Base-by-base conservation (phyloP, 1,284 basidiomycete genomes). In the Ganoderma lingzhi region DNA sequence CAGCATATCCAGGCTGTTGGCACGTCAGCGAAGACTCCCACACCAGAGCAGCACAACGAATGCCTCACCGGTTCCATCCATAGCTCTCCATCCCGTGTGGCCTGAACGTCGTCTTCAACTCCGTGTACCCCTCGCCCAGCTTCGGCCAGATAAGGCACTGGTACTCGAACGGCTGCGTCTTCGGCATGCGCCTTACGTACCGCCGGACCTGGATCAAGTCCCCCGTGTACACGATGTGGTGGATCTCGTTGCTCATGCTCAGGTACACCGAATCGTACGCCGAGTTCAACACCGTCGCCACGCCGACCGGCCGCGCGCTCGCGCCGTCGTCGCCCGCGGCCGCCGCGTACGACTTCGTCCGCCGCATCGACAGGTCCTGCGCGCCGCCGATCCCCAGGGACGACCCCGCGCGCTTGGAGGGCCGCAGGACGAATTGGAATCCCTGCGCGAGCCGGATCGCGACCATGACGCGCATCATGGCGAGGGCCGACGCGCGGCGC, bases 231-330 rank as follows among this genome's bases (percentile, higher is more conserved):
- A 93, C 91, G 73, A 99, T 92, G 37, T 94, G 87, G 80, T 99
- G 97, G 62, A 99, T 96, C 80, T 98, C 96, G 79, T 97, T 98
- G 77, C 93, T 93, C 88, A 97, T 96, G 74, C 95, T 96, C 64
- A 99, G 86, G 82, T 94, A 98, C 30, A 98, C 93, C 0, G 96
- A 93, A 60, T 92, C 88, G 64, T 82, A 82, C n/a, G 88, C 87
- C 4, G 88, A 88, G 66, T 81, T 82, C 68, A 96, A 82, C 32
- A 94, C 88, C 70, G 95, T 90, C 1, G 91, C 88, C 4, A 93
- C 90, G 17, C 94, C 93, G 59, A 83, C 81, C 9, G 89, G 90
- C 72, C 87, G 88, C 1, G 87, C 85, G 51, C 79, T 81, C 1
- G 87, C 86, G 55, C 80, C 81, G 70, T 81, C 77, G 64, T 88